Conservation (phyloP, 1,284 basidiomycete species). For the Papiliotrema laurentii region DNA sequence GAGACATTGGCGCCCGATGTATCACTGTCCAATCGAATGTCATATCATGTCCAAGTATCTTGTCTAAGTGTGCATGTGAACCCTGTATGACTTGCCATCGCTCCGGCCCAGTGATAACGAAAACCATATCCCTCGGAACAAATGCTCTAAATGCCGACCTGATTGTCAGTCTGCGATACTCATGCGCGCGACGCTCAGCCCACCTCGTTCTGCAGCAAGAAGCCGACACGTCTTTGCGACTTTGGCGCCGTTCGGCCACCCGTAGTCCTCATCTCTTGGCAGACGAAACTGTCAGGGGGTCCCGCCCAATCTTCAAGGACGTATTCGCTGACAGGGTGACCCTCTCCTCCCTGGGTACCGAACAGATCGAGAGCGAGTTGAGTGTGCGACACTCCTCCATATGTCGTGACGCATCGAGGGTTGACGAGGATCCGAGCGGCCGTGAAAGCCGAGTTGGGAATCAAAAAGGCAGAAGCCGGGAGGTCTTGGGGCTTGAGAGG, state of each 20-base stretch:
- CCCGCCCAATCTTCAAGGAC: slow-evolving; percentile 87
- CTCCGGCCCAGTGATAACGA: no score
- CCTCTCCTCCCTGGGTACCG: slow-evolving; percentile 57
- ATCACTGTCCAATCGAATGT: no score
- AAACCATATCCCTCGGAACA: no score
- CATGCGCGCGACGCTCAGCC: not conserved
- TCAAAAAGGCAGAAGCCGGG: slow-evolving; percentile 53
- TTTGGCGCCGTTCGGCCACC: slow-evolving; percentile 87
- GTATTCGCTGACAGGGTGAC: slow-evolving; percentile 61
- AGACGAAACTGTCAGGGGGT: slow-evolving; percentile 90
- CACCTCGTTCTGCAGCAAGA: slow-evolving; percentile 65
- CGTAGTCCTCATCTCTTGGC: slow-evolving; percentile 89
- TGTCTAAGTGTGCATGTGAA: no score
- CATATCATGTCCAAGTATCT: no score
- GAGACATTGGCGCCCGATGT: no score
- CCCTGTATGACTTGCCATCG: no score
- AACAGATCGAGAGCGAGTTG: slow-evolving; percentile 87
- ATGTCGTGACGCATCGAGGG: slow-evolving; percentile 90
- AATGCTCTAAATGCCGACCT: no score
- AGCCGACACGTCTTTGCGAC: slow-evolving; percentile 77
- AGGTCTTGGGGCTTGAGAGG: slow-evolving; percentile 41
- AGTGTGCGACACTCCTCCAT: slow-evolving; percentile 90
- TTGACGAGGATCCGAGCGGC: slow-evolving; percentile 88
- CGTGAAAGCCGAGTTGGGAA: slow-evolving; percentile 81
- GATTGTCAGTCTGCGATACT: no score